phyloP scores from a whole-genome alignment of 306 rosid genomes.

The Begonia peltatifolia region DNA sequence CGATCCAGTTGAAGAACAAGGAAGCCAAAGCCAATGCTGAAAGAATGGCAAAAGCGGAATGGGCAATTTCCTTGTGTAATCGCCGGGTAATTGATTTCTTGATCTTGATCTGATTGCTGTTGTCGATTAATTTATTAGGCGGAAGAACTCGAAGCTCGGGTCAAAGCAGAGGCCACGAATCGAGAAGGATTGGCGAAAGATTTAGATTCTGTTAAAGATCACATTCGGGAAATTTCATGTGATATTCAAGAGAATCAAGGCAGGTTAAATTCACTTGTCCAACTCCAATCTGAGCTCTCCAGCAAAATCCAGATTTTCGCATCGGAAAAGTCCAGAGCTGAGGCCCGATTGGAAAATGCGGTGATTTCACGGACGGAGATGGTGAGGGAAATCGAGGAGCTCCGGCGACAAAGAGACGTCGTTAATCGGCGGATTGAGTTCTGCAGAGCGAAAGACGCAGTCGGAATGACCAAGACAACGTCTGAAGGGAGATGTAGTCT shows the following conservation, averaged over 20 bases:
- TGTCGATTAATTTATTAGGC: slow-evolving; percentile 17
- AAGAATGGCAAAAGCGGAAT: slow-evolving; percentile 48
- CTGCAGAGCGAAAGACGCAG: slow-evolving; percentile 59
- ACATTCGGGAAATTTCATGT: slow-evolving; percentile 13
- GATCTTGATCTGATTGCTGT: too few species aligned
- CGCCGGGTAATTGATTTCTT: slow-evolving; percentile 26
- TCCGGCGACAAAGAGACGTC: slow-evolving; percentile 50
- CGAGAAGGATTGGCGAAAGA: slow-evolving; percentile 28
- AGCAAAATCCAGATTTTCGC: slow-evolving; percentile 28
- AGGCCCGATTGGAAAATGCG: slow-evolving; percentile 29
- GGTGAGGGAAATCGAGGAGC: slow-evolving; percentile 36
- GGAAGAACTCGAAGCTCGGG: slow-evolving; percentile 31
- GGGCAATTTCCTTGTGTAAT: slow-evolving; percentile 52
- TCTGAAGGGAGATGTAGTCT: slow-evolving; percentile 18
- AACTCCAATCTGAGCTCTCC: slow-evolving; percentile 43
- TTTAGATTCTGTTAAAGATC: slow-evolving; percentile 23
- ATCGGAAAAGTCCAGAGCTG: slow-evolving; percentile 17
- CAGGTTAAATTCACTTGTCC: slow-evolving; percentile 25
- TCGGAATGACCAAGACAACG: slow-evolving; percentile 34
- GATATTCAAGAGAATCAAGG: slow-evolving; percentile 40
- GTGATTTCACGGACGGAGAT: slow-evolving; percentile 23
- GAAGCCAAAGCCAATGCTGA: slow-evolving; percentile 35
- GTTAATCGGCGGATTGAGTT: slow-evolving; percentile 53
- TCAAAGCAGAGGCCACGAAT: slow-evolving; percentile 22
- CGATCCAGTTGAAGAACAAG: slow-evolving; percentile 26